Percentiles rank a stretch among this genome's conserved stretches.
Evolutionary conservation across 257 asterid species (phyloP).

Genomic region (Plantago elongata): DNA sequence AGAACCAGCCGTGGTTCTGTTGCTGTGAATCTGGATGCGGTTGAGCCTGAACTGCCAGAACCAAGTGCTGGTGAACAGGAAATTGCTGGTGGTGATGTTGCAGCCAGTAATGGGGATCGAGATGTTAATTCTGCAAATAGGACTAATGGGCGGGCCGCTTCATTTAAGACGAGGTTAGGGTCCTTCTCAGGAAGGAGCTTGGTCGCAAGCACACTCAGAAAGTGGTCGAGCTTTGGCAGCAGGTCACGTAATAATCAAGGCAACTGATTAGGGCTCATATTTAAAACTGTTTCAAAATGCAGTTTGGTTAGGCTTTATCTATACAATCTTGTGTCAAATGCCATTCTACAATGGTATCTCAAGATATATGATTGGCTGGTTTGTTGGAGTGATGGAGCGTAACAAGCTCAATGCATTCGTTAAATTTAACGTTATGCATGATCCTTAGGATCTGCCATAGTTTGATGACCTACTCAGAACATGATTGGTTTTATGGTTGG

Average conservation of each 20-base stretch:
- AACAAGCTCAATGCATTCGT: slow-evolving; percentile 18
- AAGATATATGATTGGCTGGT: slow-evolving; percentile 8
- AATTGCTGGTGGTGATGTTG: slow-evolving; percentile 30
- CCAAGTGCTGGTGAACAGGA: slow-evolving; percentile 17
- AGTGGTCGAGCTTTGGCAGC: slow-evolving; percentile 70
- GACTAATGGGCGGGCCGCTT: slow-evolving; percentile 48
- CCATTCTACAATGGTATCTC: not conserved
- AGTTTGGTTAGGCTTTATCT: slow-evolving; percentile 17
- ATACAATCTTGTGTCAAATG: slow-evolving; percentile 15
- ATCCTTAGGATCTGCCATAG: not conserved
- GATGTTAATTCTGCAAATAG: slow-evolving; percentile 27
- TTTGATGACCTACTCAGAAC: not conserved
- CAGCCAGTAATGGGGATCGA: not conserved
- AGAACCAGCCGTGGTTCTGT: slow-evolving; percentile 60
- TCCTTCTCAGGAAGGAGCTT: slow-evolving; percentile 53
- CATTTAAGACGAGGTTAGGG: slow-evolving; percentile 67
- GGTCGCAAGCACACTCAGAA: slow-evolving; percentile 58
- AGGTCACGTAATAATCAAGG: slow-evolving; percentile 37
- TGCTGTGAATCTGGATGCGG: slow-evolving; percentile 64
- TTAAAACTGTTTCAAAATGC: slow-evolving; percentile 13
- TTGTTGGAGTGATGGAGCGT: slow-evolving; percentile 5
- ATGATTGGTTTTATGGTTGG: slow-evolving; percentile 5
- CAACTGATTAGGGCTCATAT: not conserved
- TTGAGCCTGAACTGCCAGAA: slow-evolving; percentile 43
- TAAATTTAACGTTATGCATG: slow-evolving; percentile 12